Base-by-base conservation (phyloP, 805 yeast species). In the Cyberlindnera maritima region DNA sequence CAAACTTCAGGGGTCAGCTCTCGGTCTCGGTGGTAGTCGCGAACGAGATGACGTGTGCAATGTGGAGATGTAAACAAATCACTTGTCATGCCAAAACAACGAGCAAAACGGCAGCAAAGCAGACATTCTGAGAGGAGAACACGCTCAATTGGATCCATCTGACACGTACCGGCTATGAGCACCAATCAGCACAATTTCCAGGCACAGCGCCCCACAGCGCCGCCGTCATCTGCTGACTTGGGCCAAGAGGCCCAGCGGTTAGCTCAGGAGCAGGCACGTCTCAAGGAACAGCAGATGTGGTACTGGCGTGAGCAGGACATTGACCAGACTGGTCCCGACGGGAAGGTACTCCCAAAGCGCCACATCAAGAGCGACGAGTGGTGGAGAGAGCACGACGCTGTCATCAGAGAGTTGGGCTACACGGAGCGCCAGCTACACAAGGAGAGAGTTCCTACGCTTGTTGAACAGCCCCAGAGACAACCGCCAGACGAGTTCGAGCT, bases 331-430 rank as follows among this genome's bases (percentile, higher is more conserved):
- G n/a, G 5, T 11, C 13, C 31, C 4, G 31, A 28, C 5, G 31
- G 31, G 11, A 28, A 28, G 31, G 13, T 28, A 5, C 31, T 28
- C n/a, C 13, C 13, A 11, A 28, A 14, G 11, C 31, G 31, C 13
- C 31, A 28, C 18, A 14, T 13, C 13, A 15, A 17, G 39, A 10
- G 17, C 17, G 33, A 21, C 18, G 44, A 41, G 18, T 41, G 44
- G 44, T 26, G 39, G 44, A 14, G 11, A 17, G 14, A 25, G 12
- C 39, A 41, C 23, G 44, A 41, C 25, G n/a, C 15, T 4, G 19
- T 12, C 15, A 35, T 41, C 18, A 17, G 35, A 14, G 31, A 41
- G 26, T 33, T 41, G 13, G 39, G 44, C n/a, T 34, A 33, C 28
- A 41, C 32, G 4, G 39, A 41, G 32, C n/a, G 28, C 3, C 26